Evolutionary conservation across 257 asterid genomes (phyloP), one percentile per base, ranked within the genome.

Genomic region (Salvia splendens): DNA sequence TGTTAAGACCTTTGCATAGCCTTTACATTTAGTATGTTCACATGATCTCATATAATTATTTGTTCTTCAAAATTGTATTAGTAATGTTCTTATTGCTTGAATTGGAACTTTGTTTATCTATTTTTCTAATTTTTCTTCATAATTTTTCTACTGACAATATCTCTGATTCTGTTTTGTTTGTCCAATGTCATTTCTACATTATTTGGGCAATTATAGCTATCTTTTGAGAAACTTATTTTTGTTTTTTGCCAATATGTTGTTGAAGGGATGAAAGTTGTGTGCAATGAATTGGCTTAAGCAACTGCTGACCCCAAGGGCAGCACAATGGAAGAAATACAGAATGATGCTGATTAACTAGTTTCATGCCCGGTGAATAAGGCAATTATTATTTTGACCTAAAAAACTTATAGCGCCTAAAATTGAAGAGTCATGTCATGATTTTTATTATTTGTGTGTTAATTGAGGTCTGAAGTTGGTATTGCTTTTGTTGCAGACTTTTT

Each of bases 251-350:
- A 76, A 82, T 89, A 94, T 96, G 86, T 97, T 68, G 97, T 94
- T 68, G 99, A 94, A 80, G 99, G 99, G 69, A 94, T 94, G 99
- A 94, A 94, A 82, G 95, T 94, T 60, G 91, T 94, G 59, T 94
- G 98, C 85, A 96, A 94, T 70, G 96, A 91, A 75, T 75, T 94
- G 78, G 87, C 89, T 58, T 89, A 80, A 75, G 98, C 97, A 46
- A 87, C 86, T 35, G 84, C 81, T 57, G 98, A 91, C 80, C 96
- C 96, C 42, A 96, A 91, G 74, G 89, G 96, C 75, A 83, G 78
- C 76, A 73, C 77, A 16, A 85, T 87, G 96, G 92, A 87, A 55
- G 89, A 85, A 45, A 76, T 91, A 62, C 81, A 82, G 68, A 94
- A 86, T 78, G 99, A 94, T 81, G 96, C 96, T 40, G 98, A 91